Base-by-base conservation (phyloP, 139 green algal genomes). In the Micractinium sp. region DNA sequence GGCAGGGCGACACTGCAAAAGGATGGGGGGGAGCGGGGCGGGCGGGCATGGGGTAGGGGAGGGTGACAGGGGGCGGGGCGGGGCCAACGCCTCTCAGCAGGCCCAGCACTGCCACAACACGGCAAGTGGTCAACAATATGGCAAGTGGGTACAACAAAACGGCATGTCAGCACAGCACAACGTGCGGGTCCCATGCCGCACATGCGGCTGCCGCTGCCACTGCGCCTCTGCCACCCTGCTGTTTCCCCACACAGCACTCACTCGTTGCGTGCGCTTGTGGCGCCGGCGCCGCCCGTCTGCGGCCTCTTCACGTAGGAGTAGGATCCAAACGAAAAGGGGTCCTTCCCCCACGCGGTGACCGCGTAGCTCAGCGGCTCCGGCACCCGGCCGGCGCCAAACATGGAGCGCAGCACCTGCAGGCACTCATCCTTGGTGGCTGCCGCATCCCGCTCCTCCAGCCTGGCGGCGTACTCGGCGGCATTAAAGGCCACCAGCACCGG, bases 401-500 rank as follows among this genome's bases (percentile, higher is more conserved):
- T 84, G 22, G 4, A 39, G n/a, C 74, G 36, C 39, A 90, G 39
- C 38, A 73, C 74, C n/a, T 41, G n/a, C 1, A n/a, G 31, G 73
- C n/a, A 35, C 25, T 25, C 63, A 23, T 27, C 63, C 20, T 25
- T 71, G 20, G 14, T 12, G 2, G 22, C 63, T 27, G 20, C 2
- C 63, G 63, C 63, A 16, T 23, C 63, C 9, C 63, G 22, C 63
- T 71, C 63, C 63, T 25, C 63, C 63, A 71, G 20, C 63, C 63
- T 71, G 63, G 22, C 38, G 25, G 86, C 86, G 53, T 74, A 85
- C 35, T 76, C 13, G 4, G 74, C 86, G 7, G 86, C 86, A 23
- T 90, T 90, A 74, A 90, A 90, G 3, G 35, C 86, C 60, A 67
- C 61, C 39, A 90, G 82, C 66, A 90, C 38, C 1, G 86, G 86